Evolutionary conservation across 371 early-diverging fungal genomes (phyloP), one percentile per base, ranked within the genome.

Genomic region (Syncephalis plumigaleata): DNA sequence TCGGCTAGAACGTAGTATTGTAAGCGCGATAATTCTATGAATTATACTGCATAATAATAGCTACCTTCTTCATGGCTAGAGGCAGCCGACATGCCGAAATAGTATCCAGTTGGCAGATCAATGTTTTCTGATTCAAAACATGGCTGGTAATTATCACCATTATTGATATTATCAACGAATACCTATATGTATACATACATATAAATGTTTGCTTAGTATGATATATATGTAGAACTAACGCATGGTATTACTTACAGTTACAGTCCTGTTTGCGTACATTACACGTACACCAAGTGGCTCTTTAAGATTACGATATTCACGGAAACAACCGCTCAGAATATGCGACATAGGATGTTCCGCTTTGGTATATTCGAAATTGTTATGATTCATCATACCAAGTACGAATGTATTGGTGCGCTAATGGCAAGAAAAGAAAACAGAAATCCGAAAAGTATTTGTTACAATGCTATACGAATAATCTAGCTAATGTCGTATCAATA

Each of bases 71-170:
- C 45, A n/a, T 36, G 40, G 25, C 42, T 44, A 20, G 52, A 52
- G 2, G 52, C 45, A 67, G 70, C 78, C 49, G 81, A 73, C 9
- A 86, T 22, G 31, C 91, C 91, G 74, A 90, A 90, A 57, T 77
- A 71, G 55, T 86, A 82, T 16, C 75, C 79, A 24, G 64, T 56
- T 3, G 91, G 91, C 38, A 90, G 58, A 16, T 62, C 53, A 23
- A 82, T 59, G 39, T 70, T 60, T 36, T 67, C 55, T 25, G 64
- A 55, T 40, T 70, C 70, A 50, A 84, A 71, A 52, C 90, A 85
- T 37, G 64, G 57, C 21, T 66, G 59, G 59, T 71, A 79, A 26
- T 67, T 62, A 25, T 63, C 55, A 11, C 83, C 82, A 24, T 64
- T 65, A 36, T 72, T 68, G 25, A 64, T 50, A 16, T 72, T 52